phyloP scores from a whole-genome alignment of 1,139 yeast genomes.

The Kodamaea fungicola region DNA sequence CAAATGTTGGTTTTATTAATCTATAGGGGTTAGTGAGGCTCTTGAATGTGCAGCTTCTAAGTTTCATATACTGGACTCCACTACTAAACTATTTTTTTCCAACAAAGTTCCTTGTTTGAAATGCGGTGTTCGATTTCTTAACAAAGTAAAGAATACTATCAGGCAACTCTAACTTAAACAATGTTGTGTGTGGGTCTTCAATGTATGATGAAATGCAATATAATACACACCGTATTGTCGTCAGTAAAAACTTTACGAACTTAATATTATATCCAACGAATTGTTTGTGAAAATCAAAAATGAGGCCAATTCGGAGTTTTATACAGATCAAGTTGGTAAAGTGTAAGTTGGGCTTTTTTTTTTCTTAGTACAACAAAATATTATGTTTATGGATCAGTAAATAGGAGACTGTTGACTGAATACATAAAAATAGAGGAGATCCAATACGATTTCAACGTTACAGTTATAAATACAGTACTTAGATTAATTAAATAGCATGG shows the following conservation, averaged over 20 bases:
- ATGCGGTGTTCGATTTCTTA: too few species aligned
- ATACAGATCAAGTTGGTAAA: neutral
- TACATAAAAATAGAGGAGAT: neutral
- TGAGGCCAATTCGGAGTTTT: neutral
- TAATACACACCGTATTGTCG: too few species aligned
- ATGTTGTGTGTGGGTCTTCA: too few species aligned
- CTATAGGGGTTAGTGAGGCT: constrained; percentile 5
- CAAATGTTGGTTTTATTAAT: constrained; percentile 5
- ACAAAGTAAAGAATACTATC: too few species aligned
- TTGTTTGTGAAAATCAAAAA: neutral
- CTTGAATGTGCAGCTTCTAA: neutral
- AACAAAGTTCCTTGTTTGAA: neutral
- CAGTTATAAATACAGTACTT: too few species aligned
- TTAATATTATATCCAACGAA: too few species aligned
- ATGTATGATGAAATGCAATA: too few species aligned
- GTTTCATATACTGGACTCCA: constrained; percentile 2
- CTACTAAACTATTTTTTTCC: neutral
- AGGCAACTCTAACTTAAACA: too few species aligned
- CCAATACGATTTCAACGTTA: too few species aligned
- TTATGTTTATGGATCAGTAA: too few species aligned
- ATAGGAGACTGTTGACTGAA: neutral
- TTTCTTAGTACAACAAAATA: neutral
- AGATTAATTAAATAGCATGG: too few species aligned
- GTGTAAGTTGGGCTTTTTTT: constrained; percentile 1
- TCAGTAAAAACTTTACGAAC: too few species aligned